Base-by-base conservation (phyloP, 2,329 filamentous ascomycete species). In the Stachybotrys chartarum region DNA sequence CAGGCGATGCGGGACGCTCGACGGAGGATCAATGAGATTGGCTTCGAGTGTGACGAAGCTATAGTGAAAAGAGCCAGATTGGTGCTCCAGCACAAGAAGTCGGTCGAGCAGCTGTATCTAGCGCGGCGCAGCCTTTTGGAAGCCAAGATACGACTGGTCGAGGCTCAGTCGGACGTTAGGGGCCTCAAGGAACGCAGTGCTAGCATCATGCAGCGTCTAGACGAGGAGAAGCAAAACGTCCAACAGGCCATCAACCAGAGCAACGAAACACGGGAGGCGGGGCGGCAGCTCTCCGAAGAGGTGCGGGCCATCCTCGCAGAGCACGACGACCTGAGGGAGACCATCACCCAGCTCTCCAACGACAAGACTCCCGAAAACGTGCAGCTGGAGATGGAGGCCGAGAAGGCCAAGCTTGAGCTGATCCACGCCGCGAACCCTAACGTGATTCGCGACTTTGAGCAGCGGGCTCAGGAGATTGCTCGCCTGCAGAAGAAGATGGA, bases 131-230 rank as follows among this genome's bases (percentile, higher is more conserved):
- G 81, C 14, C 72, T 90, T 11, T 70, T 92, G 16, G 85, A 92
- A 63, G 84, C 82, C 2, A 81, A 89, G 61, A 78, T 97, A 49
- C 78, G 84, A 58, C 74, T 82, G 1, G 81, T 95, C 32, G 94
- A 99, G 74, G 92, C 91, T 1, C 70, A 78, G n/a, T 97, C 91
- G 0, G 94, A 99, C 64, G 70, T 88, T 3, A 78, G 83, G 49
- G 81, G 82, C 6, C 76, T 97, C n/a, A 81, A 83, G 62, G 74
- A 75, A 16, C 85, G 85, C 56, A 90, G 91, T 61, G 63, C 69
- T 8, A 76, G 82, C 51, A 82, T 91, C 56, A 76, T 79, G 54
- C 66, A 75, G 47, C 70, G 72, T 48, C 74, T 88, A 5, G 75
- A 80, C 24, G 66, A 71, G 10, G 78, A 75, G 61, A 72, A 73